Conservation (phyloP, 441 rosid genomes). For the Metrosideros polymorpha region DNA sequence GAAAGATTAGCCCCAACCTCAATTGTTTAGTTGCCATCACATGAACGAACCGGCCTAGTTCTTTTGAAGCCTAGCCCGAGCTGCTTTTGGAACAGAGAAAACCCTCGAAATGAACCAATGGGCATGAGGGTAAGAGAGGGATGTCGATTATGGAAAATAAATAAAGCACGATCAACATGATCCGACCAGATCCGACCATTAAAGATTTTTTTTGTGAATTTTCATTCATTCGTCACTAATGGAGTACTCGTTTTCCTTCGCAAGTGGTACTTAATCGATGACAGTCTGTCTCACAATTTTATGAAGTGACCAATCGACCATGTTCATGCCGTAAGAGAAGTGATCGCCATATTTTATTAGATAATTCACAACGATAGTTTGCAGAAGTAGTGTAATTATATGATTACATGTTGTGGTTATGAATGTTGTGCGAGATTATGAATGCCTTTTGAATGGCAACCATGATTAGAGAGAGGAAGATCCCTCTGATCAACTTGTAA, state of each 20-base stretch:
- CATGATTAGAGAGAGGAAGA: neutral
- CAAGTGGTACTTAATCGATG: neutral
- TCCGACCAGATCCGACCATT: neutral
- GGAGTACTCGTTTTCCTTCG: neutral
- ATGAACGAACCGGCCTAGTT: neutral
- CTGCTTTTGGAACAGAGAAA: neutral
- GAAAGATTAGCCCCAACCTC: neutral
- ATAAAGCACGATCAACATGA: neutral
- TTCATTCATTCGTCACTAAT: neutral
- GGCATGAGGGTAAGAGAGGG: neutral
- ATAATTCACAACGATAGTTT: neutral
- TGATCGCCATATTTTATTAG: neutral
- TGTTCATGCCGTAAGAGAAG: neutral
- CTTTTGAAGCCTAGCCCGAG: neutral
- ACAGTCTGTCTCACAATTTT: neutral
- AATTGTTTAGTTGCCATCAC: neutral
- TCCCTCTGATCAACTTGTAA: neutral
- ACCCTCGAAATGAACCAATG: neutral
- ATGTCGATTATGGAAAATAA: neutral
- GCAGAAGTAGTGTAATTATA: neutral
- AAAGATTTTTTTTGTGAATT: neutral
- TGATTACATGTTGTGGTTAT: neutral
- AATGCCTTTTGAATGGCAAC: neutral
- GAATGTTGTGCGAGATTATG: neutral
- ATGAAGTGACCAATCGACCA: neutral